phyloP scores from a whole-genome alignment of 495 filamentous ascomycete genomes.

The Talaromyces borbonicus region DNA sequence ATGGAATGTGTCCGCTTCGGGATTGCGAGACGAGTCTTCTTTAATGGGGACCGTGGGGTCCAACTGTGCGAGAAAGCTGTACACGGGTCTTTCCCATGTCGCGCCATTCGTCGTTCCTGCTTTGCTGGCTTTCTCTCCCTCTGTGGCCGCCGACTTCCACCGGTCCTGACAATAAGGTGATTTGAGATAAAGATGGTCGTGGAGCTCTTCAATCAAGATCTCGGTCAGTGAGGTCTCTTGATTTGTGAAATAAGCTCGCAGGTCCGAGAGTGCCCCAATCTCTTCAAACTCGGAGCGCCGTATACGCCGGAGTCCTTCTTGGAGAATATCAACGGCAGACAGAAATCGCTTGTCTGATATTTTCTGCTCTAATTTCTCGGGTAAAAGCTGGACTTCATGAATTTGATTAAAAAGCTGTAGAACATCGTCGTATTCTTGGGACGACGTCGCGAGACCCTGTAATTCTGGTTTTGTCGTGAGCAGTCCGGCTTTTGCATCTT shows the following conservation, averaged over 20 bases:
- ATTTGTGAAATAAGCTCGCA: constrained; percentile 80
- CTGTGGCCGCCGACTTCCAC: constrained; percentile 58
- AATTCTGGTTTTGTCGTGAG: constrained; percentile 84
- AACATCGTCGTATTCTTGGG: constrained; percentile 85
- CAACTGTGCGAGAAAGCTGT: constrained; percentile 67
- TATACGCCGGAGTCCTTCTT: constrained; percentile 73
- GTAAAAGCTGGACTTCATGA: constrained; percentile 81
- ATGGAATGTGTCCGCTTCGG: constrained; percentile 87
- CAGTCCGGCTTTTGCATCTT: constrained; percentile 72
- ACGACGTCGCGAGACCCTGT: constrained; percentile 73
- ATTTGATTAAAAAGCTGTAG: constrained; percentile 75
- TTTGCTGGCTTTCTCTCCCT: constrained; percentile 48
- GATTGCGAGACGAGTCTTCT: constrained; percentile 84
- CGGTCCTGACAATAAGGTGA: constrained; percentile 91
- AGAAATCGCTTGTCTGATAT: constrained; percentile 96
- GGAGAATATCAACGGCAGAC: constrained; percentile 81
- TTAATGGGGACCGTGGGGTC: constrained; percentile 62
- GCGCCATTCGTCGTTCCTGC: constrained; percentile 18
- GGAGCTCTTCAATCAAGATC: constrained; percentile 90
- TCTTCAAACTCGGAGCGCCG: constrained; percentile 82
- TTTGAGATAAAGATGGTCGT: constrained; percentile 95
- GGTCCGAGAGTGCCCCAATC: constrained; percentile 79
- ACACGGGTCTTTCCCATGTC: constrained; percentile 54
- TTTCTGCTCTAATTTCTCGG: constrained; percentile 82
- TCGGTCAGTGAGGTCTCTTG: constrained; percentile 89